Base-by-base conservation (phyloP, 2,329 filamentous ascomycete genomes). In the Alternaria burnsii region DNA sequence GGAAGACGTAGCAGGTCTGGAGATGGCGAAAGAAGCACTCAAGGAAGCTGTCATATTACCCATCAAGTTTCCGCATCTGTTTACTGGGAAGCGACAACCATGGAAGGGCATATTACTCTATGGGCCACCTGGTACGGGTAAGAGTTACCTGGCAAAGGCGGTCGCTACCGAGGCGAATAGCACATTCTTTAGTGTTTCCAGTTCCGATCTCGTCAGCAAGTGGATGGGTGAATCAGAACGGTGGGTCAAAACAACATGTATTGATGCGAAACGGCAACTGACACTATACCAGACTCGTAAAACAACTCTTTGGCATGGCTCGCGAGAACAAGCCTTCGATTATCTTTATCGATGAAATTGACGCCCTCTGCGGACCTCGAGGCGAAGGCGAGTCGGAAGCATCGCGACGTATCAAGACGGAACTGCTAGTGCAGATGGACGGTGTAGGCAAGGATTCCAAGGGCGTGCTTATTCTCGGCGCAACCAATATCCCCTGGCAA, bases 141-240 rank as follows among this genome's bases (percentile, higher is more conserved):
- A 99, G 84, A 95, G 91, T 84, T 97, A 97, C 79, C 84, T 99
- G 55, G 95, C 95, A 64, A 99, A 98, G 80, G 95, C 95, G 3
- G 94, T 99, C 52, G 95, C 95, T 54, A 99, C 95, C 18, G 95
- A 99, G 81, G 95, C 95, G 60, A 98, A 99, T 80, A 97, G 94
- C 80, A 98, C 95, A 4, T 99, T 99, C 78, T 99, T 99, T 86
- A 97, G 93, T 75, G 94, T 99, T 68, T 97, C 92, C 81, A 97
- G 92, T 85, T 97, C 93, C 76, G 95, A 99, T 78, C 80, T 99
- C 79, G 95, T 99, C 62, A 97, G 93, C 79, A 99, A 99, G 78
- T 99, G 95, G 95, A 99, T 99, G 95, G 95, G 95, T 83, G 95
- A 99, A 81, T 96, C 92, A 84, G 95, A 99, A 88, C 88, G 93